Conservation (phyloP, 176 grass and related monocot species). For the Secale cereale region DNA sequence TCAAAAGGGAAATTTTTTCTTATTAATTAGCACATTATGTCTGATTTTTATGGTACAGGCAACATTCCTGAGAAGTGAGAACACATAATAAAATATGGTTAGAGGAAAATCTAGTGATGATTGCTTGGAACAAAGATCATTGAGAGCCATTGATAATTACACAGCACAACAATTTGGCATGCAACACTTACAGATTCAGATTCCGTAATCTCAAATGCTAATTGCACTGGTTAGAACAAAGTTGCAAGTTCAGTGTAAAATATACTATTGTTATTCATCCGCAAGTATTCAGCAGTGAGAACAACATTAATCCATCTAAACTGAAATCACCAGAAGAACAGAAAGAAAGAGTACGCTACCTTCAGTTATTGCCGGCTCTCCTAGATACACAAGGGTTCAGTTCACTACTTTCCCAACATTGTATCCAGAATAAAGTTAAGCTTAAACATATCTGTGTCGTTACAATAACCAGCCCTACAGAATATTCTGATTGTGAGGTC, state of each 20-base stretch:
- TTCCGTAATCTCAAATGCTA: background rate
- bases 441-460: slow-evolving; percentile 27
- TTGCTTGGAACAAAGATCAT: background rate
- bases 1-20: background rate
- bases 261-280: background rate
- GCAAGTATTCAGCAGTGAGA: background rate
- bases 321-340: background rate
- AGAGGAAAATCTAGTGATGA: background rate
- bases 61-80: background rate
- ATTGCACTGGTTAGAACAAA: background rate
- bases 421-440: slow-evolving; percentile 53
- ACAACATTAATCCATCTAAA: background rate
- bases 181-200: background rate
- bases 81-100: background rate
- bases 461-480: slow-evolving; percentile 58
- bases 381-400: background rate
- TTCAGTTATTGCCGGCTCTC: background rate
- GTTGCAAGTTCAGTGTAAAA: slow-evolving; percentile 3
- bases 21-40: background rate
- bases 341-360: slow-evolving; percentile 19
- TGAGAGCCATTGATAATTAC: background rate
- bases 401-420: slow-evolving; percentile 52
- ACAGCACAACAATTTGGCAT: background rate
- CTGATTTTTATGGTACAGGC: background rate
- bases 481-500: slow-evolving; percentile 44